Evolutionary conservation across 208 protist genomes (phyloP), one percentile per base, ranked within the genome.

Genomic region (Blechomonas ayalai): DNA sequence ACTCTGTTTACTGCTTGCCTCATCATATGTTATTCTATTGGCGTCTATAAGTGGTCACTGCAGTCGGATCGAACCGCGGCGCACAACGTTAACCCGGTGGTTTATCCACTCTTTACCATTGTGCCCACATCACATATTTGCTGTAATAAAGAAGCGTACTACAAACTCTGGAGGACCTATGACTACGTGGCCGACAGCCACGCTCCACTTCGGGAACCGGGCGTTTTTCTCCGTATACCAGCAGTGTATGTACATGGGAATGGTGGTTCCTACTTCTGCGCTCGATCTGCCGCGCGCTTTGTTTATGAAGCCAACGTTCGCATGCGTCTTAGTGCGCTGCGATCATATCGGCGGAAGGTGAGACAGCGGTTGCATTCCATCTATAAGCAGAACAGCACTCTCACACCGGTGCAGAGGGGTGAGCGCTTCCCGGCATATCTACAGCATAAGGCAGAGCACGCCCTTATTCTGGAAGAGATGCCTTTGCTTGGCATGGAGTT

Each of bases 231-330:
- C 15, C 63, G 67, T 15, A 67, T 90, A 10, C 82, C 82, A 2
- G 49, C 77, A 26, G 1, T 90, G 7, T 90, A 90, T 52, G 65
- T 90, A 27, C 82, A 86, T 43, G 82, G 82, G 24, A 90, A 90
- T 62, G 82, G 57, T 28, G 82, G 82, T 16, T 83, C 77, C 32
- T 90, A 74, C 67, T 65, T 58, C 46, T 81, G 78, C 42, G 73
- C 80, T 23, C 70, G 77, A 26, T 90, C 66, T 5, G 33, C 86
- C 9, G 77, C 74, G 4, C 74, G 77, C 36, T 82, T 82, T 60
- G 43, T 90, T 19, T 73, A 71, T 33, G 71, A 87, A 45, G 38
- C 67, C 0, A 82, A 81, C 45, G 55, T 70, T 10, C 61, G 64
- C 3, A 58, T 61, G 20, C 80, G 75, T 24, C 51, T 47, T 29